Conservation (phyloP, 805 yeast species). For the Pichia rugopelliculosa region DNA sequence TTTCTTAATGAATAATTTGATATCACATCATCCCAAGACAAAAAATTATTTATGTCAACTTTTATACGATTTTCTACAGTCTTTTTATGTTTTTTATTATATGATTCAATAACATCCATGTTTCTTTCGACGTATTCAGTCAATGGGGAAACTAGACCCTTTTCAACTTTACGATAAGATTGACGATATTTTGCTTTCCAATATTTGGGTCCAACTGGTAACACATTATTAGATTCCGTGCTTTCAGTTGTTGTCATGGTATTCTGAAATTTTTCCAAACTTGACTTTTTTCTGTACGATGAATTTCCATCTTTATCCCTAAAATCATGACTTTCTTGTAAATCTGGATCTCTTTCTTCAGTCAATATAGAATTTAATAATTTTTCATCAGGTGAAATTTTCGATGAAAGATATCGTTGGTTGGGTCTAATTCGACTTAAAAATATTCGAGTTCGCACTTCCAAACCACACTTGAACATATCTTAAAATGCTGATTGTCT, state of each 20-base stretch:
- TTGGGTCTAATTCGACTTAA: not conserved
- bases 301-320: not conserved
- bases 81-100: slow-evolving; percentile 16
- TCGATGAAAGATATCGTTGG: not conserved
- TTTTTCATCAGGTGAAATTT: slow-evolving; percentile 13
- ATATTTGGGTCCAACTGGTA: slow-evolving; percentile 13
- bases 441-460: not conserved
- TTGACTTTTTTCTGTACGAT: not conserved
- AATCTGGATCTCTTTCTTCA: slow-evolving; percentile 4
- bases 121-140: slow-evolving; percentile 18
- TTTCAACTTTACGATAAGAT: slow-evolving; percentile 16
- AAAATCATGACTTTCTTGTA: not conserved
- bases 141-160: slow-evolving; percentile 15
- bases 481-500: too few species aligned
- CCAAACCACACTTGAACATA: not conserved
- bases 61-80: slow-evolving; percentile 19
- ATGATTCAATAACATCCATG: slow-evolving; percentile 20
- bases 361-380: slow-evolving; percentile 9
- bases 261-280: not conserved
- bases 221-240: not conserved
- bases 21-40: slow-evolving; percentile 18
- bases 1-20: slow-evolving; percentile 11
- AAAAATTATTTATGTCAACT: slow-evolving; percentile 13
- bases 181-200: slow-evolving; percentile 18
- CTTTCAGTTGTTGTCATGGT: not conserved